These are phyloP conservation scores for Coprinopsis strossmayeri DNA, from an alignment of 768 basidiomycete species.

Conservation along the genomic window DNA sequence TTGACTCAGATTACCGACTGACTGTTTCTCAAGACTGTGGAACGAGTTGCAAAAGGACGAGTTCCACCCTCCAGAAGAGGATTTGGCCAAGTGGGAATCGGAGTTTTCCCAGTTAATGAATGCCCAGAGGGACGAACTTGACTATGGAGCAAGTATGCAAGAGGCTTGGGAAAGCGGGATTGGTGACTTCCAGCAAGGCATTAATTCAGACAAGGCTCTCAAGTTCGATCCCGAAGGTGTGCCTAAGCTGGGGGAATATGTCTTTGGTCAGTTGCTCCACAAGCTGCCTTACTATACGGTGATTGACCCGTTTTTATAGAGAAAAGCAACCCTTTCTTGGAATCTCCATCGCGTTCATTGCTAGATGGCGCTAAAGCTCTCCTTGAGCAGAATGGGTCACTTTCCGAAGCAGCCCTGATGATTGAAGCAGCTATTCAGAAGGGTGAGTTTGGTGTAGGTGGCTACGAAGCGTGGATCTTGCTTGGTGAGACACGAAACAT, in stretches of 20 bases:
- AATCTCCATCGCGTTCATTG: slow-evolving; percentile 42
- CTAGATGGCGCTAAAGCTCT: slow-evolving; percentile 72
- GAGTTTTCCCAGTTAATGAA: slow-evolving; percentile 78
- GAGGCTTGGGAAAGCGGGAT: slow-evolving; percentile 56
- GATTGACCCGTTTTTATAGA: slow-evolving; percentile 34
- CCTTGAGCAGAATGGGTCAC: slow-evolving; percentile 72
- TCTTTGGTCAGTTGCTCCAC: slow-evolving; percentile 55
- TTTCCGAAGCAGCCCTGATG: slow-evolving; percentile 81
- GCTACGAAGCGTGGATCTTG: slow-evolving; percentile 89
- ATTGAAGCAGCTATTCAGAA: slow-evolving; percentile 88
- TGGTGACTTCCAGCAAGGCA: slow-evolving; percentile 34
- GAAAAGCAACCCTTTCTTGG: slow-evolving; percentile 63
- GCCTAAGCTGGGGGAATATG: slow-evolving; percentile 65
- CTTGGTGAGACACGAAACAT: slow-evolving; percentile 85
- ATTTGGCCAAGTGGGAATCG: slow-evolving; percentile 76
- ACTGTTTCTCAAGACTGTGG: slow-evolving; percentile 48
- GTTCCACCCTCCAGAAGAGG: slow-evolving; percentile 49
- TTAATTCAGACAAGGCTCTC: slow-evolving; percentile 24
- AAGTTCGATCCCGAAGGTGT: slow-evolving; percentile 70
- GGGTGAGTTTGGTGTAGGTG: slow-evolving; percentile 72
- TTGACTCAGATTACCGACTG: neutral
- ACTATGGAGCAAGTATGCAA: slow-evolving; percentile 58
- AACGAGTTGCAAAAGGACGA: slow-evolving; percentile 53
- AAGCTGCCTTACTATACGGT: neutral
- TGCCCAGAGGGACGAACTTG: slow-evolving; percentile 56